These are phyloP conservation scores for Aspergillus sp. DNA, from an alignment of 2,329 filamentous ascomycete species.

Conservation along the genomic window DNA sequence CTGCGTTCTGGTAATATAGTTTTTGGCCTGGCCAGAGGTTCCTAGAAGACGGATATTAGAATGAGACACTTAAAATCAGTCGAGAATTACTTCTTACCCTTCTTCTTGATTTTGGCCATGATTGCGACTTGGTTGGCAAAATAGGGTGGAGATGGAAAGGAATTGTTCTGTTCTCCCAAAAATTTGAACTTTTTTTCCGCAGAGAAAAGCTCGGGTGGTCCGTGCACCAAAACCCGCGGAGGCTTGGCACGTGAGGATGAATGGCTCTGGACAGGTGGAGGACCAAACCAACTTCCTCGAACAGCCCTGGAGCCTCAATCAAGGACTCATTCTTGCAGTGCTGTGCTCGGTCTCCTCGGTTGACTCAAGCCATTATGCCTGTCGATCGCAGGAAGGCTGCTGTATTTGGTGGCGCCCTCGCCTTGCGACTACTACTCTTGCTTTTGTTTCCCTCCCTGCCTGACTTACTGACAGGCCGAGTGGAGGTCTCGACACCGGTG, in stretches of 20 bases:
- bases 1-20: constrained; percentile 96
- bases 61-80: background rate
- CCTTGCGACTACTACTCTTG: constrained; percentile 77
- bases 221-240: constrained; percentile 30
- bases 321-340: background rate
- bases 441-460: constrained; percentile 79
- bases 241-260: constrained; percentile 21
- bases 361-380: constrained; percentile 42
- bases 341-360: constrained; percentile 9
- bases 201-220: constrained; percentile 26
- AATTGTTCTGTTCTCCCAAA: constrained; percentile 34
- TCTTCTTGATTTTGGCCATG: constrained; percentile 85
- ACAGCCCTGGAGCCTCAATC: background rate
- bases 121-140: constrained; percentile 15
- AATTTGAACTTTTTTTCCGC: constrained; percentile 20
- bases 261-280: constrained; percentile 19
- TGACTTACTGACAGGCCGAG: constrained; percentile 80
- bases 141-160: constrained; percentile 31
- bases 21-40: constrained; percentile 88
- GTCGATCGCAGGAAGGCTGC: constrained; percentile 60
- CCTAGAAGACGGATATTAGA: constrained; percentile 46
- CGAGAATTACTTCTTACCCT: constrained; percentile 53
- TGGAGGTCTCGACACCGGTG: constrained; percentile 94
- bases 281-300: background rate
- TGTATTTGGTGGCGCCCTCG: constrained; percentile 73